Evolutionary conservation across 106 monocot species (phyloP).

Genomic region (Chionographis japonica): DNA sequence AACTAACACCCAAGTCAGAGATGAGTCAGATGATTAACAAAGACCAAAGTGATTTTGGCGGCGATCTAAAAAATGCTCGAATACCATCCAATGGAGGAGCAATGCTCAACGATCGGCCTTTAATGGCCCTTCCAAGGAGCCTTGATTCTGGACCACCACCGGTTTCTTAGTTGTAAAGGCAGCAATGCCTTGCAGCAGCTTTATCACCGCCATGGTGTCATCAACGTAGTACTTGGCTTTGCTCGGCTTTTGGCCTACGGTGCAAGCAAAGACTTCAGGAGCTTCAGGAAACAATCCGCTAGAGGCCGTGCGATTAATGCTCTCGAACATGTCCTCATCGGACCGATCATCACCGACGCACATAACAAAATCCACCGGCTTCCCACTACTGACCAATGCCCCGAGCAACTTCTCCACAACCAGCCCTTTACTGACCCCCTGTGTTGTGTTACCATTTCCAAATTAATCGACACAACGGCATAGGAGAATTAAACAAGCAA

Average conservation of each 20-base stretch:
- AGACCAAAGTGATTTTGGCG: no score
- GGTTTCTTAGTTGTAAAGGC: slow-evolving; percentile 8
- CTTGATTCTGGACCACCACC: neutral
- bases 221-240: slow-evolving; percentile 50
- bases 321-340: slow-evolving; percentile 52
- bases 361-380: slow-evolving; percentile 35
- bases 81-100: no score
- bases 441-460: neutral
- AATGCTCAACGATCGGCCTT: neutral
- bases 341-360: slow-evolving; percentile 50
- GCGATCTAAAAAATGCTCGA: no score
- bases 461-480: neutral
- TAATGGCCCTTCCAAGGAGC: slow-evolving; percentile 7
- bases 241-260: slow-evolving; percentile 50
- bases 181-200: slow-evolving; percentile 19
- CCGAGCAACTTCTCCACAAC: slow-evolving; percentile 27
- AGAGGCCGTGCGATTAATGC: slow-evolving; percentile 8
- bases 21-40: no score
- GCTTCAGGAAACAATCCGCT: slow-evolving; percentile 5
- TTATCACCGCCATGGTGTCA: slow-evolving; percentile 26
- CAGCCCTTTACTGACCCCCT: slow-evolving; percentile 42
- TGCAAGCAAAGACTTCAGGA: slow-evolving; percentile 35
- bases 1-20: no score
- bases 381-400: slow-evolving; percentile 1
- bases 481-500: neutral